Percentiles rank a stretch among this genome's conserved stretches.
Conservation (phyloP, 768 basidiomycete genomes). For the Phanerochaete sordida region DNA sequence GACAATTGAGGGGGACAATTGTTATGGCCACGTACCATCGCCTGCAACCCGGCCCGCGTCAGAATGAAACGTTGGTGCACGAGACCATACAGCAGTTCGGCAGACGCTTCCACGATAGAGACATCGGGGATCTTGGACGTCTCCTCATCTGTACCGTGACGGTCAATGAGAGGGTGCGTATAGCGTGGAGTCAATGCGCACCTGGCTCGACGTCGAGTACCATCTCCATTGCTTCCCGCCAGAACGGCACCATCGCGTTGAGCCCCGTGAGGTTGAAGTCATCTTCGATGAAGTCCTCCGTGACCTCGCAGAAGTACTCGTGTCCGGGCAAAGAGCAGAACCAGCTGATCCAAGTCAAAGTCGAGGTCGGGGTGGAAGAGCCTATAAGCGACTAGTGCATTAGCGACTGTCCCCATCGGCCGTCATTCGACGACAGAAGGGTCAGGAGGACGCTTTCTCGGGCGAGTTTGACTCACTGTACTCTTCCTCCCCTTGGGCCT, state of each 20-base stretch:
- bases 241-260: conserved; percentile 95
- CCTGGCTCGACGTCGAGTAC: conserved; percentile 98
- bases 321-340: conserved; percentile 94
- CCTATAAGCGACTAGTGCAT: conserved; percentile 38
- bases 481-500: conserved; percentile 52
- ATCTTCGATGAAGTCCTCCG: conserved; percentile 99
- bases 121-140: conserved; percentile 96
- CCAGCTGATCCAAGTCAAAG: conserved; percentile 94
- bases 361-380: conserved; percentile 87
- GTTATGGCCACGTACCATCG: conserved; percentile 64
- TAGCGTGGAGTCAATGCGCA: conserved; percentile 35
- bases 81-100: conserved; percentile 95
- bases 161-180: conserved; percentile 17
- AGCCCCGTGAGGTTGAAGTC: conserved; percentile 98
- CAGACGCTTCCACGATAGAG: conserved; percentile 95
- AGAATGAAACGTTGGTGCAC: conserved; percentile 98
- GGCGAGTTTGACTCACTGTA: conserved; percentile 60
- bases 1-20: background rate
- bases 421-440: background rate
- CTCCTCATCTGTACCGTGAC: conserved; percentile 67
- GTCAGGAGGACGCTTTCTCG: background rate
- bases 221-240: conserved; percentile 99
- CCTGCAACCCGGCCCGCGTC: conserved; percentile 88
- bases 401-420: background rate
- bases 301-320: conserved; percentile 97